These are phyloP conservation scores for Millerozyma miso DNA, from an alignment of 805 yeast genomes.

Conservation along the genomic window DNA sequence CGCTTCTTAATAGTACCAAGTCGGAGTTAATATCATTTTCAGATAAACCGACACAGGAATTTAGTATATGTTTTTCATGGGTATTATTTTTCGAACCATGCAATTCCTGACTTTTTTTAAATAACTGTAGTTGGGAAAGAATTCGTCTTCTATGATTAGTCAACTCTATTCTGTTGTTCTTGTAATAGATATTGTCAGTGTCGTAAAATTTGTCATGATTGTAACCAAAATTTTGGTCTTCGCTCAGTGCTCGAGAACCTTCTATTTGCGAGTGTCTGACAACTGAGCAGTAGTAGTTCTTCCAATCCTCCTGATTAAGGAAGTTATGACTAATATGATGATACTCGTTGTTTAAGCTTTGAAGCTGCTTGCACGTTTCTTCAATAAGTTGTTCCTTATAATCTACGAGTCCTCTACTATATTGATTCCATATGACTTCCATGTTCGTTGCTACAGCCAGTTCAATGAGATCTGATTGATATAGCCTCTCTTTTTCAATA, in stretches of 20 bases:
- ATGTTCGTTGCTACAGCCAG: constrained; percentile 18
- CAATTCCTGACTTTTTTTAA: background rate
- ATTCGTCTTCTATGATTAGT: constrained; percentile 23
- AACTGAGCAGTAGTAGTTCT: constrained; percentile 24
- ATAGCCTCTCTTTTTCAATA: constrained; percentile 24
- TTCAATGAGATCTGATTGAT: constrained; percentile 23
- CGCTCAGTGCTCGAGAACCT: constrained; percentile 3
- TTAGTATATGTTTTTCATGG: constrained; percentile 6
- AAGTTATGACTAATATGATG: constrained; percentile 17
- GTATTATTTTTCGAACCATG: background rate
- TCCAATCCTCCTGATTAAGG: constrained; percentile 6
- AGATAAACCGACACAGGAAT: constrained; percentile 17
- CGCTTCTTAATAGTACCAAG: constrained; percentile 14
- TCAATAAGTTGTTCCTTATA: constrained; percentile 22
- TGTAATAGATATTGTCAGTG: constrained; percentile 18
- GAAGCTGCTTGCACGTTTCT: constrained; percentile 23
- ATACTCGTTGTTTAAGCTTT: constrained; percentile 26
- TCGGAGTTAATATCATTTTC: constrained; percentile 24
- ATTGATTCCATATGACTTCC: constrained; percentile 33
- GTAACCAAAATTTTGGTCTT: constrained; percentile 3
- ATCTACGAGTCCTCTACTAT: constrained; percentile 19
- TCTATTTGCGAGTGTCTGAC: constrained; percentile 15
- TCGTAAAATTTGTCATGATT: constrained; percentile 17
- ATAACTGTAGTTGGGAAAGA: constrained; percentile 4
- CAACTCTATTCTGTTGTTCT: constrained; percentile 28